Base-by-base conservation (phyloP, 2,329 filamentous ascomycete genomes). In the Colletotrichum gloeosporioides region DNA sequence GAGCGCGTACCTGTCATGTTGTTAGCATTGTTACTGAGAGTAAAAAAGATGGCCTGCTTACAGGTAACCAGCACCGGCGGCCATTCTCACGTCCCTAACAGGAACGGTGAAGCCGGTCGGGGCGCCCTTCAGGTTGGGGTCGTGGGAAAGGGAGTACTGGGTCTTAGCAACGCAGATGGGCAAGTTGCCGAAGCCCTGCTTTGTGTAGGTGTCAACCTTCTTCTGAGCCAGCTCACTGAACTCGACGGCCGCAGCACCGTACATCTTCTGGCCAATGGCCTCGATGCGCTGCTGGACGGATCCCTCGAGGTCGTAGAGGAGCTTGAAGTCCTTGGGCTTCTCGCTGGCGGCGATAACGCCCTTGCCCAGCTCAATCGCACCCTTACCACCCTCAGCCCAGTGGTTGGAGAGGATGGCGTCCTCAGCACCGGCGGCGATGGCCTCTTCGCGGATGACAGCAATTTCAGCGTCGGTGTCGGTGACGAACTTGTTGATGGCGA, bases 141-240 rank as follows among this genome's bases (percentile, higher is more conserved):
- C 96, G 85, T 99, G 96, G 75, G 94, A 97, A 65, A 99, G 90
- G 39, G 95, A 98, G 88, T 99, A 99, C 86, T 99, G 97, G 16
- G 97, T 99, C 93, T 99, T 99, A 78, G 97, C 97, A 79, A 99
- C 92, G 85, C 97, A 99, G 82, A 99, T 98, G 44, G 97, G 97
- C 79, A 99, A 88, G 85, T 98, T 95, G 27, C 94, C 94, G 81
- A 96, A 98, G 62, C 97, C 97, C 86, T 99, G 97, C 83, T 92
- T 92, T 36, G 95, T 96, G 87, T 99, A 99, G 9, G 93, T 96
- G 83, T 98, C 96, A 79, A 99, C 94, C 92, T 99, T 99, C 88
- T 96, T 95, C 88, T 98, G 95, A 0, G 97, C 97, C 68, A 97
- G 90, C 84, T 98, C 96, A 83, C 95, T 98, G 87, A 99, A 97